Percentiles rank a stretch among this genome's conserved stretches.
Evolutionary conservation across 495 filamentous ascomycete species (phyloP).

Genomic region (Lasiosphaeris hirsuta): DNA sequence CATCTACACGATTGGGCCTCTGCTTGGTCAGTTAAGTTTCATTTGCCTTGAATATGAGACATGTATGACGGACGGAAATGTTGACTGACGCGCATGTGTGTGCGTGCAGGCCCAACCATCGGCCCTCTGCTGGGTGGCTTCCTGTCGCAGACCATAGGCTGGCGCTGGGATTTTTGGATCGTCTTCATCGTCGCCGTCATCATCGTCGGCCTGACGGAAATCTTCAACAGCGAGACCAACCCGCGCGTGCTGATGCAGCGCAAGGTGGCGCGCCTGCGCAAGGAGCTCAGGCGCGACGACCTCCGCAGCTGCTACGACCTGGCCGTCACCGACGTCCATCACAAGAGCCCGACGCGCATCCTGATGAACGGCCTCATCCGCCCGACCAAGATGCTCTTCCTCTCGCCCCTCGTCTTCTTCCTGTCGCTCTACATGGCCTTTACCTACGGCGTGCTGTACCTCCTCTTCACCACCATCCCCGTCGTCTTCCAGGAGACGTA

Average conservation of each 20-base stretch:
- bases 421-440: conserved; percentile 73
- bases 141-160: conserved; percentile 50
- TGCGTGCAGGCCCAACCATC: conserved; percentile 42
- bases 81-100: neutral
- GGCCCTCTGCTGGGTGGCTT: conserved; percentile 55
- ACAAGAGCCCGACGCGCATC: conserved; percentile 20
- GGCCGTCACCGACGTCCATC: conserved; percentile 5
- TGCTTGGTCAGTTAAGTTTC: conserved; percentile 43
- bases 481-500: conserved; percentile 57
- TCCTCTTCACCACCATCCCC: conserved; percentile 71
- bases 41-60: conserved; percentile 34
- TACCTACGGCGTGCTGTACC: conserved; percentile 71
- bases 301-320: conserved; percentile 37
- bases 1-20: conserved; percentile 43
- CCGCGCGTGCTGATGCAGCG: conserved; percentile 48
- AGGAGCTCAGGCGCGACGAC: conserved; percentile 33
- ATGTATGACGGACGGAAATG: conserved; percentile 25
- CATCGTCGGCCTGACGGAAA: conserved; percentile 39
- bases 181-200: conserved; percentile 47
- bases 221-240: conserved; percentile 56
- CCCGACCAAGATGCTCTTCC: conserved; percentile 54
- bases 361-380: conserved; percentile 47
- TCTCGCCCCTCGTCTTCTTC: conserved; percentile 63
- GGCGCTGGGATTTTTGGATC: conserved; percentile 63
- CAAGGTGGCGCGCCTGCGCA: conserved; percentile 44